These are phyloP conservation scores for Helianthus tuberosus DNA, from an alignment of 129 eudicot species.

Conservation along the genomic window DNA sequence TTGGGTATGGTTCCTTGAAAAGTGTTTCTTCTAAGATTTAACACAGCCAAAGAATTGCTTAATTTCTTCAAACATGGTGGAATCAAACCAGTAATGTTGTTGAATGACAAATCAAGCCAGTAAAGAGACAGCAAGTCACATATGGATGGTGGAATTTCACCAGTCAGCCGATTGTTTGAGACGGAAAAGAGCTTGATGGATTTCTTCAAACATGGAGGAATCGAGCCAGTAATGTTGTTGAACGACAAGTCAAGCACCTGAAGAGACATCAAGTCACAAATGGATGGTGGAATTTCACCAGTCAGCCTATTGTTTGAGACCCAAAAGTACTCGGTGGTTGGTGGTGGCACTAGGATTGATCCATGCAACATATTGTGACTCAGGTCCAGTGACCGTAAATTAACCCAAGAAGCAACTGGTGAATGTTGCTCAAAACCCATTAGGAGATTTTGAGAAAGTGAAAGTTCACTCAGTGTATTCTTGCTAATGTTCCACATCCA, in stretches of 20 bases:
- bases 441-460: background rate
- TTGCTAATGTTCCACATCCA: constrained; percentile 29
- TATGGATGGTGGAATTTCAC: too few species aligned
- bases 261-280: too few species aligned
- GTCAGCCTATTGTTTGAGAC: too few species aligned
- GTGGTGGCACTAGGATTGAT: constrained; percentile 25
- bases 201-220: too few species aligned
- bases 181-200: too few species aligned
- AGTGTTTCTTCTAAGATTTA: constrained; percentile 24
- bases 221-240: too few species aligned
- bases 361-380: constrained; percentile 26
- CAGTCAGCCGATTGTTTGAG: too few species aligned
- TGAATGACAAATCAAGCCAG: too few species aligned
- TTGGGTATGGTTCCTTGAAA: constrained; percentile 34
- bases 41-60: constrained; percentile 11
- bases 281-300: too few species aligned
- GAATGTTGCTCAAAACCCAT: constrained; percentile 21
- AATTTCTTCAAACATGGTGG: background rate
- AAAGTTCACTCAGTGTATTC: background rate
- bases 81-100: too few species aligned
- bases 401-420: constrained; percentile 28
- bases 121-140: too few species aligned
- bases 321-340: background rate
- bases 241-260: too few species aligned
- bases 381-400: constrained; percentile 7